Evolutionary conservation across 1,284 basidiomycete species (phyloP).

Genomic region (Phenoliferia sp.): DNA sequence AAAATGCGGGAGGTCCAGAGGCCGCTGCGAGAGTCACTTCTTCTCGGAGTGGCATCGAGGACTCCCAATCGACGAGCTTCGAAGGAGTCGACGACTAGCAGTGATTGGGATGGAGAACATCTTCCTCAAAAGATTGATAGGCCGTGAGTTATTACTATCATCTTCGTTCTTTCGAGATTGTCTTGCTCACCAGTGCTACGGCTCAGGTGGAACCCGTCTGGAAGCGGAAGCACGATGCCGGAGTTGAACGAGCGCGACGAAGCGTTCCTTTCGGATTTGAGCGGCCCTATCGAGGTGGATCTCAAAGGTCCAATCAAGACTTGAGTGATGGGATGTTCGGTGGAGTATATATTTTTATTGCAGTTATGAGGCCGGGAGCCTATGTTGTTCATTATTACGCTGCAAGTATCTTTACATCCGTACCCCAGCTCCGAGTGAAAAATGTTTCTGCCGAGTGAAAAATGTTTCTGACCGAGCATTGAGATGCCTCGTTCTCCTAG

Average conservation of each 20-base stretch:
- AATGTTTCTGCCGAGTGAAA: too few relatives aligned
- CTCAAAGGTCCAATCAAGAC: too few relatives aligned
- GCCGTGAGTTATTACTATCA: not conserved
- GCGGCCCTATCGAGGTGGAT: not conserved
- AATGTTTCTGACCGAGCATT: too few relatives aligned
- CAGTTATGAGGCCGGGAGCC: too few relatives aligned
- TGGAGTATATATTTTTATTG: too few relatives aligned
- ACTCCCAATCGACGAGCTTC: not conserved
- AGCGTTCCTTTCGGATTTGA: not conserved
- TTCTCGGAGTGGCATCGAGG: not conserved
- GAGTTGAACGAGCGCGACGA: conserved; percentile 5
- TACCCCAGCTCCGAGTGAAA: too few relatives aligned
- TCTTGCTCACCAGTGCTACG: not conserved
- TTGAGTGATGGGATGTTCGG: too few relatives aligned
- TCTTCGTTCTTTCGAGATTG: not conserved
- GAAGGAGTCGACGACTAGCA: not conserved
- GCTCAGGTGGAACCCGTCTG: not conserved
- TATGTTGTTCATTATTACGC: too few relatives aligned
- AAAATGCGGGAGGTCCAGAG: not conserved
- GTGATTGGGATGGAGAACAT: not conserved
- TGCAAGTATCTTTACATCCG: too few relatives aligned
- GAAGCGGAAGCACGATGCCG: not conserved
- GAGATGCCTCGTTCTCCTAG: too few relatives aligned
- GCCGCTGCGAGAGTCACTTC: not conserved
- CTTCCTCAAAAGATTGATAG: not conserved